Conservation (phyloP, 306 rosid genomes). For the Prosopis cineraria region DNA sequence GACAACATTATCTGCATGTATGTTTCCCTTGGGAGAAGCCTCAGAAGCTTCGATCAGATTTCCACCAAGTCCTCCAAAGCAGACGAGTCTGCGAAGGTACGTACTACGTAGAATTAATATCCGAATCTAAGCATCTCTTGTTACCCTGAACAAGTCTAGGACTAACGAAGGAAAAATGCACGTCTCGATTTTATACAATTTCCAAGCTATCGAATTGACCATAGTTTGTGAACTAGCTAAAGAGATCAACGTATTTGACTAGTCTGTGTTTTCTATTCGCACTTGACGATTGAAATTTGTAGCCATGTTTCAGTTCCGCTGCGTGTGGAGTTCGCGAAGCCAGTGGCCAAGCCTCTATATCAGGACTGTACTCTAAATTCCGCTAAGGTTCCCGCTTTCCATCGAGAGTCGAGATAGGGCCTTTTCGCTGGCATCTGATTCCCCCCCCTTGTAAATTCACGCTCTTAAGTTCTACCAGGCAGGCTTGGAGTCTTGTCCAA, state of each 20-base stretch:
- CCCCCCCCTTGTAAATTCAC: no score
- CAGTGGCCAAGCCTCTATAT: conserved; percentile 54
- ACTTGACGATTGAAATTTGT: not conserved
- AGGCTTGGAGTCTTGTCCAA: conserved; percentile 60
- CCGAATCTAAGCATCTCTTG: not conserved
- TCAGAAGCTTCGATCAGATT: conserved; percentile 58
- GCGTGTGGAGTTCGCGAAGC: conserved; percentile 51
- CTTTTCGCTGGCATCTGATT: not conserved
- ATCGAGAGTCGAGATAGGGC: conserved; percentile 2
- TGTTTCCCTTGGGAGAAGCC: conserved; percentile 38
- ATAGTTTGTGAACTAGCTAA: not conserved
- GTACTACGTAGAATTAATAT: conserved; percentile 25
- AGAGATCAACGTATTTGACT: not conserved
- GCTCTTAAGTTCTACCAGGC: conserved; percentile 35
- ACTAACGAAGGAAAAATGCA: not conserved
- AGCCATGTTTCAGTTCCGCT: conserved; percentile 58
- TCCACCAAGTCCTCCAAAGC: conserved; percentile 50
- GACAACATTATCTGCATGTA: conserved; percentile 14
- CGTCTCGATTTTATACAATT: not conserved
- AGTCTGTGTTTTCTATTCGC: no score
- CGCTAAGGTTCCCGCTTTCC: conserved; percentile 53
- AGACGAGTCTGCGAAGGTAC: conserved; percentile 57
- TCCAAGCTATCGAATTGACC: not conserved
- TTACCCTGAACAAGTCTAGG: not conserved
- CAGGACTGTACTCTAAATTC: conserved; percentile 48